Evolutionary conservation across 495 filamentous ascomycete species (phyloP).

Genomic region (Beverwykella pulmonaria): DNA sequence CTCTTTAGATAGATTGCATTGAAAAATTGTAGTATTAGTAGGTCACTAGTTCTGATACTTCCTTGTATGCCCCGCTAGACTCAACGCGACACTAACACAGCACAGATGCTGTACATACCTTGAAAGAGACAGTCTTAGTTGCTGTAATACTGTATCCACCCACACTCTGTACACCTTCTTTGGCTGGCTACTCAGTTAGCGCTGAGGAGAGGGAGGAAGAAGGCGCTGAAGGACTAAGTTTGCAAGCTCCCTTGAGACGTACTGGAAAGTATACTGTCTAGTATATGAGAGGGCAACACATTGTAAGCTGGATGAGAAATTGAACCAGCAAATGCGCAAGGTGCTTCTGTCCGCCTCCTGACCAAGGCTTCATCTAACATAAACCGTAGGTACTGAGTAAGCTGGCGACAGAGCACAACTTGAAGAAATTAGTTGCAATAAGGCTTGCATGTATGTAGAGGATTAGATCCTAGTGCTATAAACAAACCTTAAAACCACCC

Average conservation of each 20-base stretch:
- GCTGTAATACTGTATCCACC: neutral
- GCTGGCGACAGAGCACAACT: neutral
- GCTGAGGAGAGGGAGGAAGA: neutral
- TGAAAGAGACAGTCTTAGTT: neutral
- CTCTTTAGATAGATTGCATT: slow-evolving; percentile 13
- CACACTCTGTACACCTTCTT: slow-evolving; percentile 1
- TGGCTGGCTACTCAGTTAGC: slow-evolving; percentile 1
- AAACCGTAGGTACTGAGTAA: neutral
- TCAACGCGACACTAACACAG: neutral
- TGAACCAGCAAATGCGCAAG: slow-evolving; percentile 15
- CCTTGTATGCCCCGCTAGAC: neutral
- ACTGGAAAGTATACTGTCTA: slow-evolving; percentile 14
- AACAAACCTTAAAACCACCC: slow-evolving; percentile 39
- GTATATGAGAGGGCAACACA: slow-evolving; percentile 4
- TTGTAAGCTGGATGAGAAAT: neutral
- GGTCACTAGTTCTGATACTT: neutral
- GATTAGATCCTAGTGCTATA: slow-evolving; percentile 31
- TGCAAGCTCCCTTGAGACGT: slow-evolving; percentile 6
- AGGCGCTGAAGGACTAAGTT: slow-evolving; percentile 2
- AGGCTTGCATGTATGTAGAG: neutral
- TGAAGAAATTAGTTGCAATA: neutral
- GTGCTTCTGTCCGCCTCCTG: slow-evolving; percentile 11
- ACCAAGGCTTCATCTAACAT: neutral
- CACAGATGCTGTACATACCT: neutral
- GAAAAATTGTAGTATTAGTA: neutral